Base-by-base conservation (phyloP, 306 rosid genomes). In the Citrullus mucosospermus region DNA sequence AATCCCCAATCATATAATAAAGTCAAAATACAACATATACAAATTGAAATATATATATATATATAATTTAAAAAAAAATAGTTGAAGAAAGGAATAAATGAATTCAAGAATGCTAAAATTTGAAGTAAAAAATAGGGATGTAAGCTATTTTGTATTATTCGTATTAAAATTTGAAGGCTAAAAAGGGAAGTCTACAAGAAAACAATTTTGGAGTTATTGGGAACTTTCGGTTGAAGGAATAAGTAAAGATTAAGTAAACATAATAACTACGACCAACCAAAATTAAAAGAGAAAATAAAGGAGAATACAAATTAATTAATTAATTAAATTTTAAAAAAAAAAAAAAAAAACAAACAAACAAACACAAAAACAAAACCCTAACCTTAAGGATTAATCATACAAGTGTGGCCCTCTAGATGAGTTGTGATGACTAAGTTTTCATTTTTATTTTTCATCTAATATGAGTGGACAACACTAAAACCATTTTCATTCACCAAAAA, bases 161-260 rank as follows among this genome's bases (percentile, higher is more conserved):
- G 62, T 17, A 74, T 30, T 30, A 32, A 73, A 66, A 16, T 53
- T 34, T 74, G 77, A 74, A 74, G 59, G 48, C 78, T 74, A 74
- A 53, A 74, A 74, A 54, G 78, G 48, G 9, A 54, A 17, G 46
- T 32, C 30, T 74, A 73, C 58, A 17, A 73, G 0, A 32, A 28
- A 38, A 43, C 16, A 38, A 69, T 10, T 32, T 51, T 28, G 6
- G 10, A 77, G 59, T 77, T 36, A 77, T 85, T 83, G 79, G 81
- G 68, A 58, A 9, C 66, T 69, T 78, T 81, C 72, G 78, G 85
- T 84, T 80, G 87, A 71, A 75, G 43, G 76, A 71, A 86, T 81
- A 84, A 79, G 90, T 86, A 72, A 83, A 76, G 77, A 80, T 78
- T 79, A 82, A 81, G 92, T 85, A 74, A 88, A 88, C 79, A 66